Evolutionary conservation across 768 basidiomycete species (phyloP).

Genomic region (Paxillus involutus): DNA sequence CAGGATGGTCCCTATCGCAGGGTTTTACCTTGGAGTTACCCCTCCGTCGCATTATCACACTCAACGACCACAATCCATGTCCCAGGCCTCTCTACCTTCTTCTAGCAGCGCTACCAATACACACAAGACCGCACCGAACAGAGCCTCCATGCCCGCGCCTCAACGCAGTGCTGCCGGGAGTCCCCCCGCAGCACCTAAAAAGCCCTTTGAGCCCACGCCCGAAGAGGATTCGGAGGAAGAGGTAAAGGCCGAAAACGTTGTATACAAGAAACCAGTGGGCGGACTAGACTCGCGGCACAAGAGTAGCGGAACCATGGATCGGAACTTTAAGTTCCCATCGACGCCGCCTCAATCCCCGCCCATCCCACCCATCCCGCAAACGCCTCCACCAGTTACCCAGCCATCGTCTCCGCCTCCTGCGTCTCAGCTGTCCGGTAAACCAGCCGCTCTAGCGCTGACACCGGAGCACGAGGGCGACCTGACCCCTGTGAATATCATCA

Average conservation of each 20-base stretch:
- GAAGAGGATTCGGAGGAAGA: constrained; percentile 45
- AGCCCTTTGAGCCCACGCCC: constrained; percentile 49
- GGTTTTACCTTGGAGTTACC: constrained; percentile 78
- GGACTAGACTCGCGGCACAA: constrained; percentile 33
- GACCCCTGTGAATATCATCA: constrained; percentile 37
- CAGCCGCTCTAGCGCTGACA: constrained; percentile 8
- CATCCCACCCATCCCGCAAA: constrained; percentile 2
- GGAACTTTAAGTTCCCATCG: constrained; percentile 68
- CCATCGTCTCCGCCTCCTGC: constrained; percentile 21
- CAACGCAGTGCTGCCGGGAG: constrained; percentile 42
- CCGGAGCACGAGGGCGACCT: constrained; percentile 7
- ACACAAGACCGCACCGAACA: constrained; percentile 43
- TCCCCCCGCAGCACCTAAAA: constrained; percentile 37
- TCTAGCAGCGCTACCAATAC: constrained; percentile 33
- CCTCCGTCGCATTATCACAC: constrained; percentile 39
- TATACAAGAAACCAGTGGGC: constrained; percentile 14
- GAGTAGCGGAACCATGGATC: constrained; percentile 76
- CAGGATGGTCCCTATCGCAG: constrained; percentile 86
- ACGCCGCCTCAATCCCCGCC: constrained; percentile 13
- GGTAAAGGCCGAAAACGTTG: constrained; percentile 31
- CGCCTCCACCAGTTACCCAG: constrained; percentile 29
- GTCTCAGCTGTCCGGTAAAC: constrained; percentile 23
- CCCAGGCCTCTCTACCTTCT: constrained; percentile 56
- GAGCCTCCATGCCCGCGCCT: constrained; percentile 69
- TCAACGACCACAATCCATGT: constrained; percentile 73